phyloP scores from a whole-genome alignment of 495 filamentous ascomycete species.

The Clohesyomyces aquaticus region DNA sequence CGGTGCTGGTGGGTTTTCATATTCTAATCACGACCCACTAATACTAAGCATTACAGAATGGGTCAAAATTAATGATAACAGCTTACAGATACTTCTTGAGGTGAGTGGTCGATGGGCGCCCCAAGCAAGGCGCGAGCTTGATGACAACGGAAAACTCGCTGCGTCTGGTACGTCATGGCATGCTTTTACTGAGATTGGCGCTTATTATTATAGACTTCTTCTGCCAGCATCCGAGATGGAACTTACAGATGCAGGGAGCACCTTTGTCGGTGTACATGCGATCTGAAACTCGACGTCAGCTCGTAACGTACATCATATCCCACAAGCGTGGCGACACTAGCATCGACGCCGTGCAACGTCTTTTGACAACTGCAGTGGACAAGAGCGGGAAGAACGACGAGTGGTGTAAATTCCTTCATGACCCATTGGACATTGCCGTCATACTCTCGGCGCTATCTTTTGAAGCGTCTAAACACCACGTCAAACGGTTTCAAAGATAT shows the following conservation, averaged over 20 bases:
- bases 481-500: constrained; percentile 6
- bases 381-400: not conserved
- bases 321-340: not conserved
- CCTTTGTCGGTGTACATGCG: not conserved
- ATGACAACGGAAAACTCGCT: not conserved
- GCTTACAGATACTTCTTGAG: constrained; percentile 3
- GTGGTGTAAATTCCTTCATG: not conserved
- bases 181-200: not conserved
- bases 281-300: not conserved
- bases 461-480: constrained; percentile 13
- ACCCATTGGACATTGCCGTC: not conserved
- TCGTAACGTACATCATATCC: not conserved
- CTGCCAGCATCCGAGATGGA: constrained; percentile 6
- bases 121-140: not conserved
- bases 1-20: not conserved
- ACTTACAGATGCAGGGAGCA: not conserved
- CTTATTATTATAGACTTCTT: not conserved
- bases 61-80: not conserved
- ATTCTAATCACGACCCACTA: not conserved
- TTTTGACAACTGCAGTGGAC: not conserved
- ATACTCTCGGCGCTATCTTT: constrained; percentile 2
- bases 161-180: not conserved
- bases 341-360: not conserved
- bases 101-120: constrained; percentile 6
- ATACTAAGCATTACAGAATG: no score